Evolutionary conservation across 345 rosid species (phyloP).

Genomic region (Erodium maritimum): DNA sequence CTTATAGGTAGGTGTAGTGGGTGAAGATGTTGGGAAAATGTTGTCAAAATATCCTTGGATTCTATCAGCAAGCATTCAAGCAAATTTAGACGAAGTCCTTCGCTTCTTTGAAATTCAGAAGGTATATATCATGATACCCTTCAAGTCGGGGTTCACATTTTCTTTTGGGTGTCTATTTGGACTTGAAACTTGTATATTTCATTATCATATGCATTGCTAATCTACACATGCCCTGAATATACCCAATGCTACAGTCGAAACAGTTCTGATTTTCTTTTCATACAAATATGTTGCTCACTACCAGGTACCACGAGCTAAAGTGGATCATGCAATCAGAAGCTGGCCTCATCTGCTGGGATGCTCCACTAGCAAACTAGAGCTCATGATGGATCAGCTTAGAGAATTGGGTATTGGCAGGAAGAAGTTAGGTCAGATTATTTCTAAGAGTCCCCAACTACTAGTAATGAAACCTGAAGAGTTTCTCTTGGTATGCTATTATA

Average conservation of each 20-base stretch:
- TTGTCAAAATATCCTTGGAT: conserved; percentile 80
- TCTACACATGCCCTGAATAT: background rate
- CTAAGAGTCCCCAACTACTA: conserved; percentile 73
- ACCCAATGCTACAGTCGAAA: background rate
- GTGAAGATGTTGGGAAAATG: conserved; percentile 44
- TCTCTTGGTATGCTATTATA: conserved; percentile 29
- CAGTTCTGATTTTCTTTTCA: background rate
- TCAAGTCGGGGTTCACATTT: background rate
- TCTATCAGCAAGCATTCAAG: conserved; percentile 51
- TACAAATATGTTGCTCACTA: background rate
- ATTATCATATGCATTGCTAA: background rate
- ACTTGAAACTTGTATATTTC: background rate
- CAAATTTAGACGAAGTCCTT: conserved; percentile 39
- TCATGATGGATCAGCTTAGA: conserved; percentile 46
- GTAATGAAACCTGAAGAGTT: conserved; percentile 62
- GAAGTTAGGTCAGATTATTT: conserved; percentile 59
- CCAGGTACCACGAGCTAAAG: conserved; percentile 45
- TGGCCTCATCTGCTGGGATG: conserved; percentile 83
- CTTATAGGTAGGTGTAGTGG: conserved; percentile 34
- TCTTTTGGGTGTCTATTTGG: background rate
- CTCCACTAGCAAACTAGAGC: conserved; percentile 48
- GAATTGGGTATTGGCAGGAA: conserved; percentile 40
- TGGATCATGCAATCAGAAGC: conserved; percentile 51
- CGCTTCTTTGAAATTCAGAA: conserved; percentile 41
- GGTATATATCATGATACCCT: conserved; percentile 19